Conservation (phyloP, 2,329 filamentous ascomycete species). For the Aspergillus viridinutans region DNA sequence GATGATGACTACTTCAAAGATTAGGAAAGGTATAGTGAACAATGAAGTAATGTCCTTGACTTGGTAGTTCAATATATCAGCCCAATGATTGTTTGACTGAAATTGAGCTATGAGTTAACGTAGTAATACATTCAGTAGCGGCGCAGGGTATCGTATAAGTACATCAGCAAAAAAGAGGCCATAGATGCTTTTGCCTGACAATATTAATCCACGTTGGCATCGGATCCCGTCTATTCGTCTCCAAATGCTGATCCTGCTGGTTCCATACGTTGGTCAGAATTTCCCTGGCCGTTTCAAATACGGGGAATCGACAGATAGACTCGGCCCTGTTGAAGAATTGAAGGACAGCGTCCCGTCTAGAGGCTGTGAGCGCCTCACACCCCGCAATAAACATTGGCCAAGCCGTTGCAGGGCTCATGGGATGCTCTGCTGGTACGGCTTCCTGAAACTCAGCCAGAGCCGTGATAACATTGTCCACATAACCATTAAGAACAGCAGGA, state of each 20-base stretch:
- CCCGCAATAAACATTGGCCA: conserved; percentile 42
- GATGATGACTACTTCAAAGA: neutral
- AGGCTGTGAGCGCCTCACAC: conserved; percentile 31
- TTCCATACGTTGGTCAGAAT: conserved; percentile 28
- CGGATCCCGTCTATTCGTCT: conserved; percentile 15
- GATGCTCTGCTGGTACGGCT: conserved; percentile 12
- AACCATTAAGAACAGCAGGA: conserved; percentile 35
- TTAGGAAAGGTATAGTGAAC: too few species aligned
- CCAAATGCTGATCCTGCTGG: conserved; percentile 24
- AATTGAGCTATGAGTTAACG: too few species aligned
- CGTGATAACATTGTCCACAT: conserved; percentile 34
- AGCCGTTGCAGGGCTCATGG: conserved; percentile 23
- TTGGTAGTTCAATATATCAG: too few species aligned
- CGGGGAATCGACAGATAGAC: conserved; percentile 19
- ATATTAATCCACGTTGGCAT: conserved; percentile 29
- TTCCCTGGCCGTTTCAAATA: conserved; percentile 21
- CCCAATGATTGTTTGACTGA: too few species aligned
- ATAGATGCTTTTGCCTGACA: conserved; percentile 19
- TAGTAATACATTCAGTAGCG: neutral
- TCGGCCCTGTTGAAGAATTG: conserved; percentile 23
- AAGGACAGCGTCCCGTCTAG: conserved; percentile 19
- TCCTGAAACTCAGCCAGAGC: conserved; percentile 28
- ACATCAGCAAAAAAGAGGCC: conserved; percentile 26
- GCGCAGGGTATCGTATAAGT: too few species aligned
- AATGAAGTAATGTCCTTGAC: too few species aligned